Evolutionary conservation across 2,329 filamentous ascomycete species (phyloP).

Genomic region (Nannizziopsis barbatae): DNA sequence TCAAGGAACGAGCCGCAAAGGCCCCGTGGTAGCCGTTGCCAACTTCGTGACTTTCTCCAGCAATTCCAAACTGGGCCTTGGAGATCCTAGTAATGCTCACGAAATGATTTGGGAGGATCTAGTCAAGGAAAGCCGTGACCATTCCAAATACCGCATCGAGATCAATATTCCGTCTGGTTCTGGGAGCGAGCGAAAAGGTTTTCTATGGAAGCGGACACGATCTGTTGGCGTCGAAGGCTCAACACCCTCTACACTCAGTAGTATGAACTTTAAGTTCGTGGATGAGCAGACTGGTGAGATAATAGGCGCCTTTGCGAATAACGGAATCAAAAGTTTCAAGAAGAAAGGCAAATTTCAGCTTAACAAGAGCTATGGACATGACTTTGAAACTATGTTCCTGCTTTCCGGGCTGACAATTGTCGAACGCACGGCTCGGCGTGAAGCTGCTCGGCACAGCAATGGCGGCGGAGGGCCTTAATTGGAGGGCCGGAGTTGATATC

Average conservation of each 20-base stretch:
- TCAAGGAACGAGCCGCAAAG: conserved; percentile 19
- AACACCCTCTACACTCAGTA: conserved; percentile 17
- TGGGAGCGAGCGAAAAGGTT: conserved; percentile 14
- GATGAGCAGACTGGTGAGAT: conserved; percentile 23
- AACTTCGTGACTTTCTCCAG: conserved; percentile 28
- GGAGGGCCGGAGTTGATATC: not conserved
- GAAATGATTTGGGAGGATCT: conserved; percentile 25
- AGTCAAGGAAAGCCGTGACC: conserved; percentile 18
- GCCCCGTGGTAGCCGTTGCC: conserved; percentile 22
- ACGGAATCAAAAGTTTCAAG: conserved; percentile 20
- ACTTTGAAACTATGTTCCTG: conserved; percentile 25
- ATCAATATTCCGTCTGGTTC: conserved; percentile 15
- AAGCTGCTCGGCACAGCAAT: conserved; percentile 8
- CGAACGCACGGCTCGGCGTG: conserved; percentile 10
- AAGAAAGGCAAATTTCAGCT: conserved; percentile 27
- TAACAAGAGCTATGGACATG: conserved; percentile 19
- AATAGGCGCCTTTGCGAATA: conserved; percentile 25
- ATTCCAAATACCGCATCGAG: conserved; percentile 23
- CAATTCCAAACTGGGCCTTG: conserved; percentile 25
- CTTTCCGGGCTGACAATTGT: conserved; percentile 13
- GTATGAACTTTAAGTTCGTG: conserved; percentile 27
- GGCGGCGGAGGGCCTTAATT: conserved; percentile 9
- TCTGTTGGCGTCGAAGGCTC: conserved; percentile 22
- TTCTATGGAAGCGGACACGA: conserved; percentile 27
- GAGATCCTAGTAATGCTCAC: conserved; percentile 19